Evolutionary conservation across 2,329 filamentous ascomycete genomes (phyloP).

Genomic region (Chrysosporium keratinophilum): DNA sequence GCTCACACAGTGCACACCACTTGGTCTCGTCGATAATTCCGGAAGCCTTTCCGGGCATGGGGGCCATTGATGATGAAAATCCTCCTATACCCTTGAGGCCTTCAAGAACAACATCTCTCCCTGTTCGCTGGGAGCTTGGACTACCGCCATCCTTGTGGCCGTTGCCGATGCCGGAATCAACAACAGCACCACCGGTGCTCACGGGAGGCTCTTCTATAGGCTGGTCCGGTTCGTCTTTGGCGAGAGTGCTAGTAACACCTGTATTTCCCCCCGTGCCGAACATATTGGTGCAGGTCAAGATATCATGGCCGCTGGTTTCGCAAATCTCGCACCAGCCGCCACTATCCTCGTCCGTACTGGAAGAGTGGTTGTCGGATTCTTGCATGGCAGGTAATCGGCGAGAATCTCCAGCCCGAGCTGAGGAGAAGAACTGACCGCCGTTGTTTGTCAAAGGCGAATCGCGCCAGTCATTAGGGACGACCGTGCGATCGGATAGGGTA

Average conservation of each 20-base stretch:
- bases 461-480: conserved; percentile 35
- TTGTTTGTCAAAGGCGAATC: conserved; percentile 22
- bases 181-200: background rate
- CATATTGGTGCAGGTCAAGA: conserved; percentile 88
- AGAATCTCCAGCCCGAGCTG: conserved; percentile 20
- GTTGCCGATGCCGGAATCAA: conserved; percentile 1
- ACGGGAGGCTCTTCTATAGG: background rate
- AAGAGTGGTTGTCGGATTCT: conserved; percentile 40
- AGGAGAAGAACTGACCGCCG: conserved; percentile 18
- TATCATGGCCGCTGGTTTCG: conserved; percentile 83
- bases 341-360: conserved; percentile 60
- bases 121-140: conserved; percentile 29
- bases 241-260: conserved; percentile 17
- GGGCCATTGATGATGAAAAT: conserved; percentile 41
- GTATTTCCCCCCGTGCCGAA: conserved; percentile 42
- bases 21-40: conserved; percentile 71
- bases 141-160: conserved; percentile 7
- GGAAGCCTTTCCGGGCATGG: conserved; percentile 67
- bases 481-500: conserved; percentile 35
- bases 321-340: conserved; percentile 91
- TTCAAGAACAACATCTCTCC: conserved; percentile 34
- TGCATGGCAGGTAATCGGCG: conserved; percentile 33
- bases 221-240: conserved; percentile 11
- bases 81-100: conserved; percentile 34
- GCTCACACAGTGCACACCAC: conserved; percentile 95